Percentiles rank a stretch among this genome's conserved stretches.
Evolutionary conservation across 768 basidiomycete species (phyloP).

Genomic region (Bullera alba): DNA sequence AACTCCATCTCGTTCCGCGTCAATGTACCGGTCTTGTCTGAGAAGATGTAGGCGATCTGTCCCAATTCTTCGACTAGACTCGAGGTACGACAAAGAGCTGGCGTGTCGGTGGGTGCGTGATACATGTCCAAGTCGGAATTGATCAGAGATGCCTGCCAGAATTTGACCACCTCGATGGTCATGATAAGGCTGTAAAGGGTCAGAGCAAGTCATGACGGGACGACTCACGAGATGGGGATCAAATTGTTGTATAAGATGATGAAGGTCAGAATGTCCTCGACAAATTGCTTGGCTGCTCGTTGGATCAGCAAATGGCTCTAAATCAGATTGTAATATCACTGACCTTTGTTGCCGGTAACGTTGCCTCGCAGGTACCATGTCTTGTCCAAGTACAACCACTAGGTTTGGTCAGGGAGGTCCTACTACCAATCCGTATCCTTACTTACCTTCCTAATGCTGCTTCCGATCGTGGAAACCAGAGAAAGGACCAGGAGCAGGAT

Average conservation of each 20-base stretch:
- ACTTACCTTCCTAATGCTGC: constrained; percentile 71
- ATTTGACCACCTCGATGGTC: constrained; percentile 99
- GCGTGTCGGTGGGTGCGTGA: constrained; percentile 86
- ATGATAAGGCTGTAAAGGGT: constrained; percentile 63
- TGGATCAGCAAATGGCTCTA: neutral
- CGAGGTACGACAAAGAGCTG: constrained; percentile 94
- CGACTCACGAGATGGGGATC: constrained; percentile 75
- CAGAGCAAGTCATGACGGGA: neutral
- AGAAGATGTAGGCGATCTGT: constrained; percentile 59
- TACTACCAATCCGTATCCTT: no score
- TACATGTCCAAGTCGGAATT: constrained; percentile 99
- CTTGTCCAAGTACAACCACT: constrained; percentile 78
- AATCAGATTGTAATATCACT: constrained; percentile 54
- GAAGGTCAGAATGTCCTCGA: constrained; percentile 82
- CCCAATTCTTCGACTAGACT: constrained; percentile 97
- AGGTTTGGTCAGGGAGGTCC: constrained; percentile 1
- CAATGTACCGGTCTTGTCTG: constrained; percentile 59
- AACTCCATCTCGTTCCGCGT: constrained; percentile 99
- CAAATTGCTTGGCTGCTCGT: constrained; percentile 12
- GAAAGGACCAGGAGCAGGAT: constrained; percentile 77
- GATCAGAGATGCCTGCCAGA: constrained; percentile 92
- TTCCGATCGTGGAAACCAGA: constrained; percentile 83
- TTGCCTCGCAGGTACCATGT: constrained; percentile 83
- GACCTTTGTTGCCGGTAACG: constrained; percentile 48
- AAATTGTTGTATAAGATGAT: constrained; percentile 98